Evolutionary conservation across 495 filamentous ascomycete genomes (phyloP).

Genomic region (Bacidia gigantensis): DNA sequence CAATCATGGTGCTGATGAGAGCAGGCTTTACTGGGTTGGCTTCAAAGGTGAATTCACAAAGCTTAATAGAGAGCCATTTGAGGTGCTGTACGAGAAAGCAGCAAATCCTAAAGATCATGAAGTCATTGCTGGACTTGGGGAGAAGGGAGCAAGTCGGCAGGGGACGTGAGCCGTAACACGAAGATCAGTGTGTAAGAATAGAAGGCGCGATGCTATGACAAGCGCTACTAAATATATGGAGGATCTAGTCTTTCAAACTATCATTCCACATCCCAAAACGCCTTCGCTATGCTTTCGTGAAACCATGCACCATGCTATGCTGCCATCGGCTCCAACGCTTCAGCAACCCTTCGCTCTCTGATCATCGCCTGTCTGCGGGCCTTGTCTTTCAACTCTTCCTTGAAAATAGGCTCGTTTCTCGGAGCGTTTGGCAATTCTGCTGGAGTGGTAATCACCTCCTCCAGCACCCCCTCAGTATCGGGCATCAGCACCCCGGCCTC

Average conservation of each 20-base stretch:
- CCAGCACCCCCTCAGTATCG: conserved; percentile 11
- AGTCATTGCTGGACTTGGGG: conserved; percentile 33
- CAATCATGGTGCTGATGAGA: conserved; percentile 53
- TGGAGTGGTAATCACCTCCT: conserved; percentile 18
- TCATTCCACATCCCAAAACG: conserved; percentile 1
- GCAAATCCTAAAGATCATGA: conserved; percentile 81
- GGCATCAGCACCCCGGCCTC: background rate
- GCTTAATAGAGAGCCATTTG: conserved; percentile 66
- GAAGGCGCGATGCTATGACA: background rate
- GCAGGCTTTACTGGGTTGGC: conserved; percentile 66
- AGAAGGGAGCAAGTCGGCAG: conserved; percentile 20
- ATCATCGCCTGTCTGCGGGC: conserved; percentile 31
- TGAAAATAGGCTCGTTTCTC: conserved; percentile 22
- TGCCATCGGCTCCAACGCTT: conserved; percentile 16
- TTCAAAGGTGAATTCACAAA: conserved; percentile 90
- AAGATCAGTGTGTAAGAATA: background rate
- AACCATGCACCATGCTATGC: conserved; percentile 9
- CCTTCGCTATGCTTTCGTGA: conserved; percentile 16
- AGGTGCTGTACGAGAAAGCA: conserved; percentile 84
- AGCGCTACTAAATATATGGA: background rate
- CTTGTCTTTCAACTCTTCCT: conserved; percentile 20
- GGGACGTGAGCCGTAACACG: conserved; percentile 17
- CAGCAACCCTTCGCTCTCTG: conserved; percentile 23
- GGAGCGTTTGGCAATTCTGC: conserved; percentile 46
- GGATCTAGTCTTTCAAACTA: no score